These are phyloP conservation scores for Bipolaris bicolor DNA, from an alignment of 2,329 filamentous ascomycete species.

Conservation along the genomic window DNA sequence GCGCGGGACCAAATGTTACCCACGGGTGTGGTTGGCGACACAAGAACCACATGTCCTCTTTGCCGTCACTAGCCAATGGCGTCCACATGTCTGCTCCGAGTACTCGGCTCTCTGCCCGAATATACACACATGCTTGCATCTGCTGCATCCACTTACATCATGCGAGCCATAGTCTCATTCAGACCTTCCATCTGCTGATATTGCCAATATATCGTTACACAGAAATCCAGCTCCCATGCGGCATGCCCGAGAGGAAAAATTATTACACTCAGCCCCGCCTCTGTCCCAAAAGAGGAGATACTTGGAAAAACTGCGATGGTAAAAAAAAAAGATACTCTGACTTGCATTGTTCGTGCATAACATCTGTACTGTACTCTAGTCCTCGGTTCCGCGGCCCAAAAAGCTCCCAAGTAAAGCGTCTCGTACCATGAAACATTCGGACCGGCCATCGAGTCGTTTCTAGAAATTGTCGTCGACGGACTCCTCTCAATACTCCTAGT, in stretches of 20 bases:
- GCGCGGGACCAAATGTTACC: conserved; percentile 20
- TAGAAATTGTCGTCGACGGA: not conserved
- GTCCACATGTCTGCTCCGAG: conserved; percentile 10
- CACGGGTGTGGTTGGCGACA: conserved; percentile 28
- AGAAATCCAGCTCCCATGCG: not conserved
- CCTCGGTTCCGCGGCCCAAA: not conserved
- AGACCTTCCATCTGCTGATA: conserved; percentile 4
- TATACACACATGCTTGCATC: not conserved
- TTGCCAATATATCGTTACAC: conserved; percentile 14
- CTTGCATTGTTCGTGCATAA: not conserved
- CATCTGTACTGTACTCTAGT: not conserved
- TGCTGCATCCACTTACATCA: conserved; percentile 4
- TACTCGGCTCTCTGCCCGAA: conserved; percentile 6
- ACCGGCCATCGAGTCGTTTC: conserved; percentile 8
- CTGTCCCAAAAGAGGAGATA: not conserved
- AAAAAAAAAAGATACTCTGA: not conserved
- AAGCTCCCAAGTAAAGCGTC: not conserved
- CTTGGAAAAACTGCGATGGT: not conserved
- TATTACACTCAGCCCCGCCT: not conserved
- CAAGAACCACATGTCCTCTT: conserved; percentile 31
- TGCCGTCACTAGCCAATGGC: conserved; percentile 23
- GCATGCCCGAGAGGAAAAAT: not conserved
- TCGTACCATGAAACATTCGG: conserved; percentile 16
- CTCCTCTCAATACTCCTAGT: not conserved
- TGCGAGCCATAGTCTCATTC: not conserved